phyloP scores from a whole-genome alignment of 2,329 filamentous ascomycete species.

The Colletotrichum endophyticum region DNA sequence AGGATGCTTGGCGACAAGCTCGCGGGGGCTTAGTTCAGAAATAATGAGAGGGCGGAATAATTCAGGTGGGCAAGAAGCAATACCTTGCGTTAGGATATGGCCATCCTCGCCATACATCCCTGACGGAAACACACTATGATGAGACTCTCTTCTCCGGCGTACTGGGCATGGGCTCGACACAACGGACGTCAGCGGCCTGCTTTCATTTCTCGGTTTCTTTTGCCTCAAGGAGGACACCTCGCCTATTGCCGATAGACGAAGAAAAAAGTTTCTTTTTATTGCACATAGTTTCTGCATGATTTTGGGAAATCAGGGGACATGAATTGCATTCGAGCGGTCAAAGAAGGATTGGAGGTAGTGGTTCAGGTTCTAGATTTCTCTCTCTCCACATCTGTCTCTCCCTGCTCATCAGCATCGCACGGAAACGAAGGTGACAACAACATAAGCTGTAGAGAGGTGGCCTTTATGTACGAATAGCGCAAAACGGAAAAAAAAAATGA shows the following conservation, averaged over 20 bases:
- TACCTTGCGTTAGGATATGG: not conserved
- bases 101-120: not conserved
- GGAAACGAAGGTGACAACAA: not conserved
- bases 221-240: not conserved
- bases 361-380: slow-evolving; percentile 13
- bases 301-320: not conserved
- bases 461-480: slow-evolving; percentile 12
- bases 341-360: slow-evolving; percentile 1
- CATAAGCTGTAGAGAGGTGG: not conserved
- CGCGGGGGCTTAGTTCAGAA: not conserved
- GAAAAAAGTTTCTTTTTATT: slow-evolving; percentile 20
- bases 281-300: slow-evolving; percentile 21
- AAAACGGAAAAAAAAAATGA: not conserved
- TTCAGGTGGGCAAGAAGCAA: not conserved
- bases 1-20: not conserved
- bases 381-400: not conserved
- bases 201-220: not conserved
- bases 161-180: not conserved
- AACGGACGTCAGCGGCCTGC: not conserved
- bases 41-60: not conserved
- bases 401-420: not conserved
- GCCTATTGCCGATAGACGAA: slow-evolving; percentile 15
- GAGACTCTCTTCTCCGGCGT: slow-evolving; percentile 9
- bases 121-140: not conserved
- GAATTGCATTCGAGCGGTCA: slow-evolving; percentile 22